phyloP scores from a whole-genome alignment of 2,329 filamentous ascomycete species.

The Scortechinia acanthostroma region DNA sequence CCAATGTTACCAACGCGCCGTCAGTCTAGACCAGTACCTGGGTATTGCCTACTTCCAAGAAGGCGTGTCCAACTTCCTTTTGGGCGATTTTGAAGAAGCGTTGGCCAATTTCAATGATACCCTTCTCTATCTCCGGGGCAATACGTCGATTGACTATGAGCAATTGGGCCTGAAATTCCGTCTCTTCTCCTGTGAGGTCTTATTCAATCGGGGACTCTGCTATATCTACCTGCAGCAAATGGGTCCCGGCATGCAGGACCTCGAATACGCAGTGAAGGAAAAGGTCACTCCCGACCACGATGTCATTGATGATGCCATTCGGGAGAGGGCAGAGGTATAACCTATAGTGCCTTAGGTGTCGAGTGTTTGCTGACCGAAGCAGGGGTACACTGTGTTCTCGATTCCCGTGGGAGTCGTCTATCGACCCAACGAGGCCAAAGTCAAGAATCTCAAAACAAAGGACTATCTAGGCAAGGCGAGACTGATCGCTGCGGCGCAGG shows the following conservation, averaged over 20 bases:
- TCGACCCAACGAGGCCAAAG: constrained; percentile 91
- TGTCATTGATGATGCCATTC: constrained; percentile 94
- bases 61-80: constrained; percentile 92
- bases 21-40: constrained; percentile 85
- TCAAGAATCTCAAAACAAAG: constrained; percentile 95
- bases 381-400: constrained; percentile 98
- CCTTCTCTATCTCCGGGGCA: constrained; percentile 84
- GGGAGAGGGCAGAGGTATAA: constrained; percentile 80
- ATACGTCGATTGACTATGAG: constrained; percentile 96
- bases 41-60: constrained; percentile 98
- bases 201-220: constrained; percentile 94
- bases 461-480: constrained; percentile 96
- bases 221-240: constrained; percentile 95
- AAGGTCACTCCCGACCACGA: constrained; percentile 95
- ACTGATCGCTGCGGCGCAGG: constrained; percentile 78
- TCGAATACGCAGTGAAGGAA: constrained; percentile 85
- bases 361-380: neutral
- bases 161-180: constrained; percentile 93
- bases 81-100: constrained; percentile 95
- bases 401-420: constrained; percentile 95
- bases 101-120: constrained; percentile 98
- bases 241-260: constrained; percentile 82
- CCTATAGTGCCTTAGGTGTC: too few relatives aligned
- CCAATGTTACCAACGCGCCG: constrained; percentile 86
- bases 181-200: constrained; percentile 90